A percentile compares a stretch with the other conserved stretches of the same genome.
Conservation (phyloP, 179 eudicot genomes). For the Silene vulgaris region DNA sequence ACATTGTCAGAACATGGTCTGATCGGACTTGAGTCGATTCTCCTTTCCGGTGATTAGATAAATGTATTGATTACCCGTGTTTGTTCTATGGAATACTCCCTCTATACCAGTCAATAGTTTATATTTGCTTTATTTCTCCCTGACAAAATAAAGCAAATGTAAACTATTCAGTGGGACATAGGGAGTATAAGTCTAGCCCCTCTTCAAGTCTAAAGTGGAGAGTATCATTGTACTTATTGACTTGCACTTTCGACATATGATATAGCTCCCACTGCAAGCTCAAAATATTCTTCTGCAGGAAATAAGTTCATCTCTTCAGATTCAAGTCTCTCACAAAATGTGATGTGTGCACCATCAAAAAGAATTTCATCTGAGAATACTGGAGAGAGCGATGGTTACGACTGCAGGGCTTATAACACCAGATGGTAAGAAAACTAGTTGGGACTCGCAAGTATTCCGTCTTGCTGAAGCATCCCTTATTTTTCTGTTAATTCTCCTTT, state of each 20-base stretch:
- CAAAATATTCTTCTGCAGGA: constrained; percentile 22
- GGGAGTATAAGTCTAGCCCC: constrained; percentile 3
- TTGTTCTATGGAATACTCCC: neutral
- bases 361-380: constrained; percentile 9
- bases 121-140: neutral
- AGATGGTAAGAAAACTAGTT: constrained; percentile 25
- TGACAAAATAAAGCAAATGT: too few species aligned
- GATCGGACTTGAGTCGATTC: neutral
- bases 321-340: constrained; percentile 22
- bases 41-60: neutral
- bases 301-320: constrained; percentile 26
- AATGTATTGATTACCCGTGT: neutral
- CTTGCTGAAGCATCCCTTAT: constrained; percentile 11
- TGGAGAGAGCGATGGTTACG: constrained; percentile 20
- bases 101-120: too few species aligned
- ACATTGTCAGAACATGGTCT: neutral
- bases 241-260: constrained; percentile 12
- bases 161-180: too few species aligned
- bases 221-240: neutral
- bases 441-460: constrained; percentile 3
- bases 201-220: neutral
- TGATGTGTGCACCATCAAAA: constrained; percentile 24
- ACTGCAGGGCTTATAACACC: constrained; percentile 8
- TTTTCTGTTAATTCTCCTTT: constrained; percentile 15
- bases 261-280: constrained; percentile 6